Evolutionary conservation across 768 basidiomycete genomes (phyloP), one percentile per base, ranked within the genome.

Genomic region (Pisolithus tinctorius): DNA sequence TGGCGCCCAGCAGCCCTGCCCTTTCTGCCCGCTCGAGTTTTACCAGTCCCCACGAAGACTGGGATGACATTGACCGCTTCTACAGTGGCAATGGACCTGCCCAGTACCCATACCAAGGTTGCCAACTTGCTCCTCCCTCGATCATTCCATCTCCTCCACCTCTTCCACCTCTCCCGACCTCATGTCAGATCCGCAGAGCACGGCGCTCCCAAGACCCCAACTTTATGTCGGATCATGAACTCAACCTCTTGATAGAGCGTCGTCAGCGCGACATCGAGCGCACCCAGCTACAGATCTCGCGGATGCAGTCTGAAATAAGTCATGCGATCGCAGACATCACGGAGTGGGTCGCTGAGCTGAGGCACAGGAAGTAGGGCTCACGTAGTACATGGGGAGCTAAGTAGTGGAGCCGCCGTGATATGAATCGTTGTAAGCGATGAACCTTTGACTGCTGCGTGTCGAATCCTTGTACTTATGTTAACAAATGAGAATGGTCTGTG

Each of bases 311-410:
- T 8, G 93, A 96, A 58, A 96, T 96, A 91, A 95, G 94, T 66
- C 81, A 81, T 7, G 91, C 91, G 57, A 86, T 96, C 5, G 93
- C 94, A 63, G 91, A 93, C 58, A 95, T 93, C 66, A 93, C 93
- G 1, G 93, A 94, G 66, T 94, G 45, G 45, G 8, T 47, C 20
- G 45, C 36, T 11, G 45, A 47, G 31, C 45, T 47, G 31, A 47
- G 45, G 20, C 45, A 47, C 45, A 47, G 25, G 45, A 31, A 13
- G 11, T 31, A 34, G 31, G 45, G 17, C 16, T 9, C 25, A 1
- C 34, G 10, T 3, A 36, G 17, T 6, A 4, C n/a, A 11, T n/a
- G 31, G 34, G 13, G 13, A 34, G 34, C 11, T 34, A 13, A 34
- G 34, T 34, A 34, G 14, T 34, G 34, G 13, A 14, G 13, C 34